A percentile compares a stretch with the other conserved stretches of the same genome.
These are phyloP conservation scores for Clavispora fructus DNA, from an alignment of 805 yeast species.

Conservation along the genomic window DNA sequence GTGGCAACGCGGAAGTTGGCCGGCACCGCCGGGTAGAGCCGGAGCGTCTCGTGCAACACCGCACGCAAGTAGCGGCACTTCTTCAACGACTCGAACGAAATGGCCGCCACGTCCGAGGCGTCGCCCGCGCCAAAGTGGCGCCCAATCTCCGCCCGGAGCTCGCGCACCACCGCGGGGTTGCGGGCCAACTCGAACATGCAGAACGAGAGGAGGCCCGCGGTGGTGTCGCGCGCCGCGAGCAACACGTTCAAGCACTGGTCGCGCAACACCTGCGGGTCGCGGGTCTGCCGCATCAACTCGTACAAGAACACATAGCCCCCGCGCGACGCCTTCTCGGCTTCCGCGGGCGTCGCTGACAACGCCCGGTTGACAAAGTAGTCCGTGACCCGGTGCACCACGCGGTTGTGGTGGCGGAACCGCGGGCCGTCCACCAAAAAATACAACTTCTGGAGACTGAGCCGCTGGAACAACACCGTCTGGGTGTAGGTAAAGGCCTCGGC, in stretches of 20 bases:
- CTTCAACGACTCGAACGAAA: slow-evolving; percentile 46
- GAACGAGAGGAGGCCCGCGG: slow-evolving; percentile 47
- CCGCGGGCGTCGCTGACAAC: slow-evolving; percentile 25
- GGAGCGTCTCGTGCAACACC: slow-evolving; percentile 44
- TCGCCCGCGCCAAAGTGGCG: slow-evolving; percentile 29
- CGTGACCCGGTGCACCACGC: slow-evolving; percentile 11
- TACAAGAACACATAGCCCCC: slow-evolving; percentile 43
- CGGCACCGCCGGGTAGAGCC: slow-evolving; percentile 51
- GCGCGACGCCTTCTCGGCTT: slow-evolving; percentile 24
- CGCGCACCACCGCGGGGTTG: slow-evolving; percentile 32
- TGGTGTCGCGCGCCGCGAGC: slow-evolving; percentile 53
- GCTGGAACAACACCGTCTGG: slow-evolving; percentile 8
- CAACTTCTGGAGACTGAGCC: slow-evolving; percentile 10
- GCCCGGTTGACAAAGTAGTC: slow-evolving; percentile 37
- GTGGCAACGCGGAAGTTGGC: slow-evolving; percentile 42
- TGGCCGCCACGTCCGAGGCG: slow-evolving; percentile 28
- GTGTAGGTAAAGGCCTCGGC: slow-evolving; percentile 13
- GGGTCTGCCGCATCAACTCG: slow-evolving; percentile 45
- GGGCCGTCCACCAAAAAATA: slow-evolving; percentile 8
- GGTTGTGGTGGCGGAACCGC: slow-evolving; percentile 10
- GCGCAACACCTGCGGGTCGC: slow-evolving; percentile 41
- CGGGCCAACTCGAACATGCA: slow-evolving; percentile 41
- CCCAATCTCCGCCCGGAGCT: slow-evolving; percentile 34
- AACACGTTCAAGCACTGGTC: slow-evolving; percentile 48
- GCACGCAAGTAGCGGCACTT: slow-evolving; percentile 42